A percentile compares a stretch with the other conserved stretches of the same genome.
These are phyloP conservation scores for Mycena sp. DNA, from an alignment of 1,284 basidiomycete species.

Conservation along the genomic window DNA sequence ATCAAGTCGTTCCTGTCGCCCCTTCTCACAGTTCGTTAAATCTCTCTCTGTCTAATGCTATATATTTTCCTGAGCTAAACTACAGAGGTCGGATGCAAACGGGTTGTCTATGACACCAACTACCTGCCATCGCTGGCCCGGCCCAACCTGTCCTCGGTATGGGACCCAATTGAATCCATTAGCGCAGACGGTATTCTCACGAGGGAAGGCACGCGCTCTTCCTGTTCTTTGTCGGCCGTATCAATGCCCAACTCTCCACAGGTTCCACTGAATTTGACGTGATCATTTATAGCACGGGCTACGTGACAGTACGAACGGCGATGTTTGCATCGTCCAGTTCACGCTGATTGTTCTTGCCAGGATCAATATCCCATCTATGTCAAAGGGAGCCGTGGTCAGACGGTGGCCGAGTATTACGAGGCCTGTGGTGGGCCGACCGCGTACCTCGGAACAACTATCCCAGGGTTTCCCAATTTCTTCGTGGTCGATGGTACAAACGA, in stretches of 20 bases:
- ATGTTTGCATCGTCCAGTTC: neutral
- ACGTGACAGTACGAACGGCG: constrained; percentile 39
- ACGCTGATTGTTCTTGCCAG: constrained; percentile 8
- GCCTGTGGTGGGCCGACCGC: constrained; percentile 49
- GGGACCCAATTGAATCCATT: constrained; percentile 48
- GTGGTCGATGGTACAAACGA: constrained; percentile 43
- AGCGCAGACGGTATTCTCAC: constrained; percentile 49
- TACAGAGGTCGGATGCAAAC: constrained; percentile 45
- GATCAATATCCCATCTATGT: constrained; percentile 34
- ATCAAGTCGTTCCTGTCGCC: constrained; percentile 31
- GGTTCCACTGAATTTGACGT: constrained; percentile 12
- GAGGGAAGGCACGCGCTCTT: constrained; percentile 44
- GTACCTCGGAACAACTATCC: constrained; percentile 50
- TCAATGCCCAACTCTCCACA: neutral
- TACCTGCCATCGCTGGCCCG: constrained; percentile 48
- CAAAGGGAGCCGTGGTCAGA: constrained; percentile 29
- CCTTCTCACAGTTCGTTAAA: constrained; percentile 33
- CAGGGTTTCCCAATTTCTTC: constrained; percentile 56
- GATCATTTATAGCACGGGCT: constrained; percentile 50
- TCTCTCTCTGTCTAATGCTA: constrained; percentile 1
- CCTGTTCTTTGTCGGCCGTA: constrained; percentile 39
- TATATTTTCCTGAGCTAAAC: too few species aligned
- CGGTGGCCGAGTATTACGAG: constrained; percentile 34
- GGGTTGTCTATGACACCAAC: constrained; percentile 46
- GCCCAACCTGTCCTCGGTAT: constrained; percentile 49